Percentiles rank a stretch among this genome's conserved stretches.
These are phyloP conservation scores for Piedraia hortae DNA, from an alignment of 2,329 filamentous ascomycete genomes.

Conservation along the genomic window DNA sequence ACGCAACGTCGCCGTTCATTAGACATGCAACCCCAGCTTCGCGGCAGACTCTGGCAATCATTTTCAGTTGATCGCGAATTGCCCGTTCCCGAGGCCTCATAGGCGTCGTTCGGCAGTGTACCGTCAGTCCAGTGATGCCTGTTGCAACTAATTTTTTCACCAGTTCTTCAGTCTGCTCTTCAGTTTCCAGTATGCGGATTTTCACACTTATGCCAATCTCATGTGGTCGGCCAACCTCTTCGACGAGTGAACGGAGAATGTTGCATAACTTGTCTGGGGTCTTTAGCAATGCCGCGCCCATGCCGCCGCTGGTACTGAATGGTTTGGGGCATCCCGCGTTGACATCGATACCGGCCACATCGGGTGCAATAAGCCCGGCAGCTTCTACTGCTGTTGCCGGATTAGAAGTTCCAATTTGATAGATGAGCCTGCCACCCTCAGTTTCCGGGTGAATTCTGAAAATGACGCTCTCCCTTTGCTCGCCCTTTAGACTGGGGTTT, in stretches of 20 bases:
- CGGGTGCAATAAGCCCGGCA: slow-evolving; percentile 53
- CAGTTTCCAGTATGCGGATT: slow-evolving; percentile 60
- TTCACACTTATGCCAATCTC: slow-evolving; percentile 92
- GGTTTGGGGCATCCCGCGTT: slow-evolving; percentile 97
- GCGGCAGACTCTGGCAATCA: slow-evolving; percentile 57
- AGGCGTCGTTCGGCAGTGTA: slow-evolving; percentile 86
- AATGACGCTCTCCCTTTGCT: slow-evolving; percentile 36
- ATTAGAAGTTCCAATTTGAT: slow-evolving; percentile 72
- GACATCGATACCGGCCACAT: slow-evolving; percentile 85
- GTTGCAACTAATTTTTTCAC: slow-evolving; percentile 58
- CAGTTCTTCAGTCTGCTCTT: slow-evolving; percentile 46
- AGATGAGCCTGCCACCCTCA: slow-evolving; percentile 53
- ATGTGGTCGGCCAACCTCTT: slow-evolving; percentile 46
- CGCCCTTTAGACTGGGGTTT: slow-evolving; percentile 24
- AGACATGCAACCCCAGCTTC: slow-evolving; percentile 72
- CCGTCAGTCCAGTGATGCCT: slow-evolving; percentile 71
- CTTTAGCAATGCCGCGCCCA: slow-evolving; percentile 74
- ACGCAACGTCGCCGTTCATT: slow-evolving; percentile 80
- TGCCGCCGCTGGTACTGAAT: slow-evolving; percentile 77
- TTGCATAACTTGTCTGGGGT: slow-evolving; percentile 60
- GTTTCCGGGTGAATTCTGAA: slow-evolving; percentile 56
- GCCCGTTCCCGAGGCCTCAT: slow-evolving; percentile 81
- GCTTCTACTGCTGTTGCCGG: slow-evolving; percentile 63
- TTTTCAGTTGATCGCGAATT: slow-evolving; percentile 54
- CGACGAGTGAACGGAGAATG: slow-evolving; percentile 61